Evolutionary conservation across 148 eudicot species (phyloP).

Genomic region (Rhododendron vialii): DNA sequence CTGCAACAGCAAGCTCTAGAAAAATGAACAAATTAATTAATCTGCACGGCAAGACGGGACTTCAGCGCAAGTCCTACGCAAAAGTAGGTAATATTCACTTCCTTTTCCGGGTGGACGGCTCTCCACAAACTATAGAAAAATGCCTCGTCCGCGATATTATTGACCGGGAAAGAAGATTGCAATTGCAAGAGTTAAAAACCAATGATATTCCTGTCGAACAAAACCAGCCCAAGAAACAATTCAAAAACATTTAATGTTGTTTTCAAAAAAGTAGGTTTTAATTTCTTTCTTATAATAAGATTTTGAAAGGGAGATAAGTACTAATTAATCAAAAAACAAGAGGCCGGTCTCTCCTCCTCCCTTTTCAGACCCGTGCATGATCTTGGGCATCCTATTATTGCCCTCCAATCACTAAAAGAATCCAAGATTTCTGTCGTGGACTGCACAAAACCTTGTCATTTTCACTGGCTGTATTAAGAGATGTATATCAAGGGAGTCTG

Average conservation of each 20-base stretch:
- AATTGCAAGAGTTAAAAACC: neutral
- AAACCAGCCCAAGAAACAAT: neutral
- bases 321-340: neutral
- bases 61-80: neutral
- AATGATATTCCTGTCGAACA: neutral
- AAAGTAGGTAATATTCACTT: neutral
- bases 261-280: neutral
- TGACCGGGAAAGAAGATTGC: neutral
- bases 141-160: neutral
- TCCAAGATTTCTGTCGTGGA: neutral
- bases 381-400: neutral
- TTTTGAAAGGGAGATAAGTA: neutral
- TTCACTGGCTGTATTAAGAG: neutral
- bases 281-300: neutral
- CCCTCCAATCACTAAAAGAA: neutral
- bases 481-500: neutral
- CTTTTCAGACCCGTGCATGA: neutral
- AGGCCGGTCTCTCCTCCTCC: neutral
- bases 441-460: neutral
- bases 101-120: neutral
- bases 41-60: neutral
- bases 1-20: neutral
- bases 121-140: neutral
- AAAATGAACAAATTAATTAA: neutral
- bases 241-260: neutral